Evolutionary conservation across 768 basidiomycete genomes (phyloP), one percentile per base, ranked within the genome.

Genomic region (Boletus sensibilis): DNA sequence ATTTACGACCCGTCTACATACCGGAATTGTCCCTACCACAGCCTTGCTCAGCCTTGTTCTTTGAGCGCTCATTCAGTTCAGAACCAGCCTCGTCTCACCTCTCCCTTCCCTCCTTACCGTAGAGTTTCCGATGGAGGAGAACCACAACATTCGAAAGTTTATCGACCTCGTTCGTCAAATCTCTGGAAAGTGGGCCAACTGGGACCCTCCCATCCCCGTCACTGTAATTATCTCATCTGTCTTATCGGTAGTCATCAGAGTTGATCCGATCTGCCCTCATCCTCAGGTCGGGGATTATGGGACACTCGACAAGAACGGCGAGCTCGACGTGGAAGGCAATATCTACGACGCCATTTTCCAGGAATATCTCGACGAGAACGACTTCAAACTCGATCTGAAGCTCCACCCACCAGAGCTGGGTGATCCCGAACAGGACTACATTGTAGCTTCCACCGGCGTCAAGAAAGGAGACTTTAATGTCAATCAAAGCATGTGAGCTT

Each of bases 141-240:
- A 45, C 29, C 12, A 2, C 12, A 33, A 20, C 29, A 7, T 31
- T 33, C 29, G 45, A 46, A 20, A 31, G 5, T 43, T 25, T 25
- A 43, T 43, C 16, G 42, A 43, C 5, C 43, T 53, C 47, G 63
- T 73, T 44, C 64, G 50, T 14, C 45, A 41, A 5, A 53, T 51
- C 12, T 67, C 68, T 25, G 67, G 65, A n/a, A 69, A 71, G 52
- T 71, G 68, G 65, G 59, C 69, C 11, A 72, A 63, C 46, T 73
- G 68, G 68, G 69, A 72, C 52, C 66, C 72, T 16, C 68, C 72
- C 35, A 65, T 63, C 46, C 64, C 60, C 37, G 57, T 72, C n/a
- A 7, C n/a, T 13, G 59, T 64, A 61, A 56, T 57, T 60, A 12
- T 46, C 20, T 4, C 12, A 33, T 48, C 21, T 3, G 9, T 40